phyloP scores from a whole-genome alignment of 805 yeast genomes.

The Komagataella kurtzmanii region DNA sequence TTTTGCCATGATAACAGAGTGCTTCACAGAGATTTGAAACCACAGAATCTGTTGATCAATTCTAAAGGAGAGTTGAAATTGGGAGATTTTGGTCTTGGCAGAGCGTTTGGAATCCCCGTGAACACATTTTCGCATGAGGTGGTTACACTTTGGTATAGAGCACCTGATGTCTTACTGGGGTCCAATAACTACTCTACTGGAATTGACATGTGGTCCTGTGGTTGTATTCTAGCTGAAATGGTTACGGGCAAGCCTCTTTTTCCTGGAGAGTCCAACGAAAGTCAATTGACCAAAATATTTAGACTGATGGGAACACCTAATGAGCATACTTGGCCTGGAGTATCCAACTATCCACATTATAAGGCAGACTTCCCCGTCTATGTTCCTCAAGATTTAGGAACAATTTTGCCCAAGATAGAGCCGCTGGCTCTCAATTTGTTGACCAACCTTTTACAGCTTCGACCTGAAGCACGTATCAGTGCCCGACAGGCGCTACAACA shows the following conservation, averaged over 20 bases:
- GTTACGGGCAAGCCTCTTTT: conserved; percentile 94
- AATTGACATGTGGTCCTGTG: conserved; percentile 97
- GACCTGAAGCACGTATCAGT: conserved; percentile 47
- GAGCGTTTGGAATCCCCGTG: conserved; percentile 97
- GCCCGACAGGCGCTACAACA: conserved; percentile 52
- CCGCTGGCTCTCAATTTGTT: conserved; percentile 55
- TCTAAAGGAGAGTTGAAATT: conserved; percentile 83
- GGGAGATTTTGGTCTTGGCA: conserved; percentile 93
- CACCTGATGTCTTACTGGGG: conserved; percentile 93
- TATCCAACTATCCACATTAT: conserved; percentile 78
- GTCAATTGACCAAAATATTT: conserved; percentile 84
- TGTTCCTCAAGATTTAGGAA: conserved; percentile 75
- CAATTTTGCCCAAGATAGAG: conserved; percentile 57
- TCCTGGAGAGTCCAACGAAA: conserved; percentile 94
- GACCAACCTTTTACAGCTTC: conserved; percentile 43
- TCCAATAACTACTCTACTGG: conserved; percentile 93
- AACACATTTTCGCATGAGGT: conserved; percentile 96
- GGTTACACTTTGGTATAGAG: conserved; percentile 95
- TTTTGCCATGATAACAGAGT: conserved; percentile 79
- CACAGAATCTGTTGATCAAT: conserved; percentile 85
- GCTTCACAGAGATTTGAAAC: conserved; percentile 82
- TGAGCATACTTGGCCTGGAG: conserved; percentile 96
- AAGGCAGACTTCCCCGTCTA: conserved; percentile 73
- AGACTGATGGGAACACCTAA: conserved; percentile 94
- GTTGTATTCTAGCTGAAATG: conserved; percentile 97